Evolutionary conservation across 495 filamentous ascomycete species (phyloP), one percentile per base, ranked within the genome.

Genomic region (Terfezia claveryi): DNA sequence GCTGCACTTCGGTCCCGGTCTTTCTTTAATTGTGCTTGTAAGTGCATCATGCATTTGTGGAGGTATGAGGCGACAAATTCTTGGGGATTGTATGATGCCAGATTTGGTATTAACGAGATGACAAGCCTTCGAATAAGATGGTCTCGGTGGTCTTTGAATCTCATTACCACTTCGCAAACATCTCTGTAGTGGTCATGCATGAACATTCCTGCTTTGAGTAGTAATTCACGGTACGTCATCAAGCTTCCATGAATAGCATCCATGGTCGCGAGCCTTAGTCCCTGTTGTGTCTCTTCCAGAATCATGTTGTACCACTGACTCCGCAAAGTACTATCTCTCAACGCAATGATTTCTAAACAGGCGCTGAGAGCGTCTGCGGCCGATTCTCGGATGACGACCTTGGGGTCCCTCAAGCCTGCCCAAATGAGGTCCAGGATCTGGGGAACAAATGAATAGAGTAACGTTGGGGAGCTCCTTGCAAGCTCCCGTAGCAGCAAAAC

Each of bases 161-260:
- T 80, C 55, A 87, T 79, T 23, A 94, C 81, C 56, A 87, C 87
- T 57, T 99, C 91, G 67, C 89, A 95, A 12, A 85, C 80, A 50
- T 92, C 85, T 37, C 77, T 72, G 60, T 91, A 89, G 58, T 84
- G 78, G 37, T 83, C 84, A 52, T 91, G 82, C 91, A 99, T 95
- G 70, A 92, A 99, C 91, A 96, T 99, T 57, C 87, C 87, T 23
- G 91, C 89, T 60, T 91, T 86, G 57, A 85, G 73, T 14, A 96
- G 78, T 27, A 99, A 74, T 66, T 95, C 89, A 65, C 86, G 87
- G 59, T 95, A 73, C 1, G 88, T 83, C 17, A 99, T 74, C 38
- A 99, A 75, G 11, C 87, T 94, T 36, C 87, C 92, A 67, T 99
- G 91, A 37, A 89, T 80, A 58, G 76, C 79, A 62, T 99, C 91